A percentile compares a stretch with the other conserved stretches of the same genome.
These are phyloP conservation scores for Ophiognomonia clavigignenti-juglandacearum DNA, from an alignment of 2,329 filamentous ascomycete genomes.

Conservation along the genomic window DNA sequence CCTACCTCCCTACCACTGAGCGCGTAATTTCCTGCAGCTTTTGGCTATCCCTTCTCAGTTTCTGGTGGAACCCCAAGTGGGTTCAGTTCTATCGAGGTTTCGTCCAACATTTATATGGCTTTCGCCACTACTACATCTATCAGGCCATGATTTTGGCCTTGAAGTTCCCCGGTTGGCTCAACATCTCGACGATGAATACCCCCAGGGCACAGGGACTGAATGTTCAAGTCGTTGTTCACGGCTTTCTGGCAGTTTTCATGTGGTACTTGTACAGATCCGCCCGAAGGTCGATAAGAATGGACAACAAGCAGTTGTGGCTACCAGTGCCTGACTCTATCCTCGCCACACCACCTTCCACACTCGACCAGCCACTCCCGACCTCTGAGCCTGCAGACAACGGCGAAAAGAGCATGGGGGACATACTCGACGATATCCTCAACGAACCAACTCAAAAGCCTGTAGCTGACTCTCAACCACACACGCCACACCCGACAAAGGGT, in stretches of 20 bases:
- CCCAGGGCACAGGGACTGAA: conserved; percentile 31
- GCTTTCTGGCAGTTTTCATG: conserved; percentile 48
- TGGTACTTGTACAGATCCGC: conserved; percentile 42
- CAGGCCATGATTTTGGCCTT: conserved; percentile 56
- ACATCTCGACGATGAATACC: conserved; percentile 34
- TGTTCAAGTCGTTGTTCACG: conserved; percentile 49
- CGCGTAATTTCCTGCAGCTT: conserved; percentile 43
- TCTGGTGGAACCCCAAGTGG: conserved; percentile 68
- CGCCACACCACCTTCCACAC: conserved; percentile 17
- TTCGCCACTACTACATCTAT: conserved; percentile 61
- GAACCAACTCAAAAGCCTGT: conserved; percentile 20
- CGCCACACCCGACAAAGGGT: conserved; percentile 21
- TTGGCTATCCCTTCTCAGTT: conserved; percentile 42
- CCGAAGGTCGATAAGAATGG: conserved; percentile 44
- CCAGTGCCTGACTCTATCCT: conserved; percentile 12
- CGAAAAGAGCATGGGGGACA: conserved; percentile 39
- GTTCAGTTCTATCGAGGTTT: conserved; percentile 56
- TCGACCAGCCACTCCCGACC: conserved; percentile 5
- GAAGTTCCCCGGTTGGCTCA: conserved; percentile 43
- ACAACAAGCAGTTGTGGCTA: conserved; percentile 50
- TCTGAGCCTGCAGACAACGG: conserved; percentile 23
- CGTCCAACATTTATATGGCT: conserved; percentile 53
- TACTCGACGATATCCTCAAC: conserved; percentile 40
- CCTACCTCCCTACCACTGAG: conserved; percentile 36
- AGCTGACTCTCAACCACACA: conserved; percentile 28